These are phyloP conservation scores for Podospora tetraspora DNA, from an alignment of 495 filamentous ascomycete species.

Conservation along the genomic window DNA sequence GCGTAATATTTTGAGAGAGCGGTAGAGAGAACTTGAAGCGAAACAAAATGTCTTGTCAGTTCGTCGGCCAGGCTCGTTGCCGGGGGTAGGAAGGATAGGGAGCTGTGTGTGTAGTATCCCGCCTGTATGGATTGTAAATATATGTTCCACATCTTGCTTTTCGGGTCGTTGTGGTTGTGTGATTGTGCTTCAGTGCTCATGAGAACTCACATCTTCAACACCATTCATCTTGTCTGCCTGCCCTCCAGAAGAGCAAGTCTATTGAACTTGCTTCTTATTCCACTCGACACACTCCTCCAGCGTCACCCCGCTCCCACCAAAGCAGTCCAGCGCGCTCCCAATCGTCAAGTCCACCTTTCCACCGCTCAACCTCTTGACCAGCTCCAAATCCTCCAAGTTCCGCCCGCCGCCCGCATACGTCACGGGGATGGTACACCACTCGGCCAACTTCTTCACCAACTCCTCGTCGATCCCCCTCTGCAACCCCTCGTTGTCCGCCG, in stretches of 20 bases:
- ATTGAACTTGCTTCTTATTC: slow-evolving; percentile 52
- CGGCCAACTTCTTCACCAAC: slow-evolving; percentile 66
- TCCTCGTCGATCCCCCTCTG: slow-evolving; percentile 85
- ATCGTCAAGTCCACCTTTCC: slow-evolving; percentile 92
- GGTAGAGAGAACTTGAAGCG: background rate
- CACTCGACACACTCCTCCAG: slow-evolving; percentile 85
- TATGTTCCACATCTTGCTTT: background rate
- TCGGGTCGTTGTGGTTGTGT: background rate
- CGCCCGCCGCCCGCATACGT: slow-evolving; percentile 95
- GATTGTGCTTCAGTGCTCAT: slow-evolving; percentile 2
- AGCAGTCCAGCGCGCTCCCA: slow-evolving; percentile 92
- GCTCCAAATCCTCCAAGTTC: slow-evolving; percentile 69
- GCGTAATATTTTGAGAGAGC: background rate
- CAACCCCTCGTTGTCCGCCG: slow-evolving; percentile 95
- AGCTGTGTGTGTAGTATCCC: background rate
- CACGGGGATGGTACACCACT: slow-evolving; percentile 85
- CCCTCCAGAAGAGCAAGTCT: background rate
- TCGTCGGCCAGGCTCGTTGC: background rate
- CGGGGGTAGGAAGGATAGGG: background rate
- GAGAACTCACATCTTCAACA: background rate
- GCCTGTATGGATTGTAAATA: background rate
- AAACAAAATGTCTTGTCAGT: background rate
- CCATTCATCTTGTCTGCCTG: too few species aligned
- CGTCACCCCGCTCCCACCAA: slow-evolving; percentile 78
- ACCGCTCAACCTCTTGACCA: slow-evolving; percentile 67